Base-by-base conservation (phyloP, 257 asterid species). In the Gardenia jasminoides region DNA sequence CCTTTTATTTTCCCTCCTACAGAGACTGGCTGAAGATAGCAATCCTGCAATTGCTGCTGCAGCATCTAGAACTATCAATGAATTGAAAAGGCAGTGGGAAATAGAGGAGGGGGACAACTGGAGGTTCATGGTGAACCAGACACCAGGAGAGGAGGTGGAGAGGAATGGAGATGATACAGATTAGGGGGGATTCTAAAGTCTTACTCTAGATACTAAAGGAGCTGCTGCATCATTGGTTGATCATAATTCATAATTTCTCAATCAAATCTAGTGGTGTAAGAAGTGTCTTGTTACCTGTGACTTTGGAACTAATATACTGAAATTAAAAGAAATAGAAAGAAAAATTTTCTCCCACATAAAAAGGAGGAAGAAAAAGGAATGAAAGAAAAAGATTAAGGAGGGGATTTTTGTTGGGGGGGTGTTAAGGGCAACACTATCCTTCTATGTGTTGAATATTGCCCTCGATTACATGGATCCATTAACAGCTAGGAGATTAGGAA, bases 21-120 rank as follows among this genome's bases (percentile, higher is more conserved):
- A 94, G 99, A 91, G 99, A 87, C 91, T 94, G 76, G 91, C 97
- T 7, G 88, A 93, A 79, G 99, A 94, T 69, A 90, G 87, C 84
- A 93, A 94, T 81, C 99, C 97, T 13, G 88, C 97, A 33, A 94
- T 94, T 71, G 95, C 99, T 44, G 96, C 90, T 41, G 98, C 99
- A 3, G 99, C 99, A 58, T 79, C 94, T 15, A 93, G 85, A 74
- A 91, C 99, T 68, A 92, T 94, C 30, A 62, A 80, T 31, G 97
- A 94, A 80, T 78, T 94, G 89, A 93, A 90, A 92, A 93, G 79
- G 67, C 99, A 94, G 81, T 93, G 99, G 99, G 93, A 94, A 78
- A 94, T 91, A 31, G 94, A 90, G 80, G 98, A 93, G 85, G 98
- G 95, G n/a, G 99, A 93, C 70, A 89, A 89, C 86, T 94, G 96